Conservation (phyloP, 306 rosid species). For the Betula pendula region DNA sequence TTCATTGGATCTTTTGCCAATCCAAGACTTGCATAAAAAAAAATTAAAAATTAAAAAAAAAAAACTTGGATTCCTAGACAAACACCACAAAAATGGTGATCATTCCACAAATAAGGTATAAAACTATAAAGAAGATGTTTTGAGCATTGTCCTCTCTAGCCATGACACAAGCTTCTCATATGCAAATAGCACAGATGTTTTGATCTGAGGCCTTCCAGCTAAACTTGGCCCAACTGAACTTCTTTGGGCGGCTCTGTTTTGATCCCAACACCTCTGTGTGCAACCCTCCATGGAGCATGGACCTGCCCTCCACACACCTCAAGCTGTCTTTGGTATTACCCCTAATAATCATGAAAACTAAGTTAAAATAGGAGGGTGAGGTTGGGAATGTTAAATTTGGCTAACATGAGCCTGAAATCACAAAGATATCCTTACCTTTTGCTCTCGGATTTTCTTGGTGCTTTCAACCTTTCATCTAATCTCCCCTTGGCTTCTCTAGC, state of each 20-base stretch:
- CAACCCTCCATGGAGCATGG: conserved; percentile 22
- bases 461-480: conserved; percentile 63
- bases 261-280: conserved; percentile 27
- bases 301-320: too few relatives aligned
- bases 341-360: background rate
- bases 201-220: conserved; percentile 60
- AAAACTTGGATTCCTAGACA: background rate
- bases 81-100: background rate
- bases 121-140: background rate
- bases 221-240: conserved; percentile 66
- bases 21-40: background rate
- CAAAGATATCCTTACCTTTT: conserved; percentile 27
- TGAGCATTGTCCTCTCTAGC: conserved; percentile 39
- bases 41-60: background rate
- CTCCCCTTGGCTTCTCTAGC: conserved; percentile 79
- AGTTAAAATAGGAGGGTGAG: background rate
- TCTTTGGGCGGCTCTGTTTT: conserved; percentile 46
- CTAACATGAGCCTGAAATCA: background rate
- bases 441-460: conserved; percentile 42
- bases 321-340: background rate
- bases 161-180: conserved; percentile 58
- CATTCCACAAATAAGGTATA: background rate
- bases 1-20: background rate
- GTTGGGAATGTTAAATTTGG: background rate
- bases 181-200: conserved; percentile 71